Base-by-base conservation (phyloP, 75 land plant genomes). In the Cupressus sempervirens region DNA sequence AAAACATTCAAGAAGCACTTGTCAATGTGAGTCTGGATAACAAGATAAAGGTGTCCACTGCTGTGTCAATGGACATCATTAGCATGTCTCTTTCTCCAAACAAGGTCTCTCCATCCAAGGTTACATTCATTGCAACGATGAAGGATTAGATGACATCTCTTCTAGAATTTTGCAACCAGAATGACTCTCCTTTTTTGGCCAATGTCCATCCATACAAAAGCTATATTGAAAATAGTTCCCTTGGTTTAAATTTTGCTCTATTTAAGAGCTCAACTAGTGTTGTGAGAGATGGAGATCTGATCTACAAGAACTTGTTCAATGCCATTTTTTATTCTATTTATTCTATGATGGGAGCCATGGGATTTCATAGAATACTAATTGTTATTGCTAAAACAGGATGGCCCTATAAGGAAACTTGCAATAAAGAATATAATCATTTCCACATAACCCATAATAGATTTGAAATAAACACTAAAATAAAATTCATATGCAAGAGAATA, bases 331-430 rank as follows among this genome's bases (percentile, higher is more conserved):
- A 92, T 74, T 86, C 93, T 0, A 5, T 92, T 4, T 65, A 84
- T 67, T 76, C 86, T 15, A 90, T 88, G 6, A 80, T 92, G 88
- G 86, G 80, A 79, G 84, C 84, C 15, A 83, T 62, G 48, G 88
- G 86, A 16, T 74, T 80, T 34, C 70, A 72, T 23, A 14, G 13
- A n/a, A 72, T 89, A 30, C 32, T 18, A 13, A 58, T 91, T 2
- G 89, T 88, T 5, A 87, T 91, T 0, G 79, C 89, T n/a, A 91
- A 88, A 83, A 91, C 85, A 18, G 91, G 93, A 10, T 91, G 93
- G 93, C 91, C 93, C 0, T 85, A 89, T 7, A 85, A 85, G 10
- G n/a, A n/a, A n/a, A n/a, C n/a, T n/a, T n/a, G n/a, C n/a, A n/a
- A n/a, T n/a, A n/a, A n/a, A n/a, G n/a, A n/a, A n/a, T n/a, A n/a